These are phyloP conservation scores for Schrenkiella parvula DNA, from an alignment of 345 rosid genomes.

Conservation along the genomic window DNA sequence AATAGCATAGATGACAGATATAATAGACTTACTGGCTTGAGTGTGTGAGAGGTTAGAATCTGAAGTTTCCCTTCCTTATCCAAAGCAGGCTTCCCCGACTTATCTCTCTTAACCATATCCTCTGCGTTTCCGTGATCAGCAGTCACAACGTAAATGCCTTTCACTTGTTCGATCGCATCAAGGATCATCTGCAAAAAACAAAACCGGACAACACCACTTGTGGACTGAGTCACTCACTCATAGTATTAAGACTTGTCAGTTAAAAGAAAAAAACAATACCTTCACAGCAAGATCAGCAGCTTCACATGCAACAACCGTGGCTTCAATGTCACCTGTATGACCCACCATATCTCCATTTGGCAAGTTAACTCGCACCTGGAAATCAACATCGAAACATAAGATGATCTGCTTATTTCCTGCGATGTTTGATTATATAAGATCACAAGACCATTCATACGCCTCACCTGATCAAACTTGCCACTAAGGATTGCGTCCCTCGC, in stretches of 20 bases:
- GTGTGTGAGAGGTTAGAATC: constrained; percentile 95
- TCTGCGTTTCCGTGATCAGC: constrained; percentile 99
- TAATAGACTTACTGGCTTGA: constrained; percentile 63
- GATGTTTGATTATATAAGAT: constrained; percentile 1
- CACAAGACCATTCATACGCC: neutral
- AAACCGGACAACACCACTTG: neutral
- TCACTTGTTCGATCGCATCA: constrained; percentile 78
- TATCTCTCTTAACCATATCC: constrained; percentile 95
- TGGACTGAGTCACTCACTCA: neutral
- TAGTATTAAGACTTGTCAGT: neutral
- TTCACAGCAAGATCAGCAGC: constrained; percentile 87
- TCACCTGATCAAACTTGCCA: constrained; percentile 81
- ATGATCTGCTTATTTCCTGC: neutral
- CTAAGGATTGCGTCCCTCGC: constrained; percentile 87
- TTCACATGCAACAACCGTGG: constrained; percentile 83
- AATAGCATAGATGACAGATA: neutral
- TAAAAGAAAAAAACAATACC: constrained; percentile 35
- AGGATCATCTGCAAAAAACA: constrained; percentile 64
- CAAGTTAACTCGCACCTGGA: constrained; percentile 79
- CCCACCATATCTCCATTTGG: constrained; percentile 99
- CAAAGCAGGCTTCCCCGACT: constrained; percentile 61
- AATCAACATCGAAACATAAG: neutral
- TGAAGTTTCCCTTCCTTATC: constrained; percentile 78
- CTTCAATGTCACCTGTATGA: constrained; percentile 89
- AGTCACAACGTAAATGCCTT: constrained; percentile 86